Evolutionary conservation across 257 asterid genomes (phyloP).

Genomic region (Solanum pennellii): DNA sequence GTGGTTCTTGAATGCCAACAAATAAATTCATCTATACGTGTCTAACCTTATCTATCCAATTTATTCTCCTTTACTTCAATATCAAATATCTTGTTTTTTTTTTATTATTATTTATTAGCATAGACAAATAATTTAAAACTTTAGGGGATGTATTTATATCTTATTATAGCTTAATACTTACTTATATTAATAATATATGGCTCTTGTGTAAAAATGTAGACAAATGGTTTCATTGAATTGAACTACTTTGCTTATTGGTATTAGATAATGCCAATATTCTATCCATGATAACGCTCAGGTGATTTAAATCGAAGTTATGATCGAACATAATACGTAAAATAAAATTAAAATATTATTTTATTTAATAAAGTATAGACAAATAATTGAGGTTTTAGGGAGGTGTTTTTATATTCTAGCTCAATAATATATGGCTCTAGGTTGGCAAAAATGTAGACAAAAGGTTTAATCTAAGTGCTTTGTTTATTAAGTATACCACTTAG

Average conservation of each 20-base stretch:
- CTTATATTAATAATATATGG: neutral
- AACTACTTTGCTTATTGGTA: neutral
- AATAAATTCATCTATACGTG: neutral
- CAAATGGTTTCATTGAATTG: neutral
- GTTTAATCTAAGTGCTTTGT: neutral
- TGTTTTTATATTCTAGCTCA: neutral
- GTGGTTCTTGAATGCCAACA: conserved; percentile 7
- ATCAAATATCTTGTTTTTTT: neutral
- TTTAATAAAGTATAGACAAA: neutral
- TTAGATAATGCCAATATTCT: neutral
- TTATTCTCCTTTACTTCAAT: neutral
- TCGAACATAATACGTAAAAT: neutral
- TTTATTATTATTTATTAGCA: neutral
- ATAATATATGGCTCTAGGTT: neutral
- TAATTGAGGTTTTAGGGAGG: neutral
- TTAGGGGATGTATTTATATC: neutral
- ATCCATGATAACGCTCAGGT: rapidly evolving
- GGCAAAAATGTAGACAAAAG: neutral
- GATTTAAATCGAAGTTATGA: neutral
- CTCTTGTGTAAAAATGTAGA: neutral
- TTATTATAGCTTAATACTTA: neutral
- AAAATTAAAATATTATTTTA: neutral
- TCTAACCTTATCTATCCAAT: neutral
- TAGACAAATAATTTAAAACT: neutral
- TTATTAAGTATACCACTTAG: neutral